Percentiles rank a stretch among this genome's conserved stretches.
These are phyloP conservation scores for Sergeia podlipaevii DNA, from an alignment of 208 protist genomes.

Conservation along the genomic window DNA sequence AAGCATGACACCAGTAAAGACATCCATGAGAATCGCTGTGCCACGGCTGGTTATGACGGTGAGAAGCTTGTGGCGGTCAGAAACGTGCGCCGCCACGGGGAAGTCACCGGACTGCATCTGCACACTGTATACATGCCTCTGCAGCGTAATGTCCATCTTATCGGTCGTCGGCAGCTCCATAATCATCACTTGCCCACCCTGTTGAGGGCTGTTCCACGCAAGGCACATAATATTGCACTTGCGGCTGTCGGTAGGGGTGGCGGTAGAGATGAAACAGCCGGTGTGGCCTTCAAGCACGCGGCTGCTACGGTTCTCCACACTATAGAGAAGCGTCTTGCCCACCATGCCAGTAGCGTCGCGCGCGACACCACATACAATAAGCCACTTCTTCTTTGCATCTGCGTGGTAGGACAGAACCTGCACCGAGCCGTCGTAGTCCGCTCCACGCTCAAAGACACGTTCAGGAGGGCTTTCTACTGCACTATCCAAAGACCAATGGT, in stretches of 20 bases:
- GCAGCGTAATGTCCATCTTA: slow-evolving; percentile 75
- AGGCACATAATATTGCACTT: slow-evolving; percentile 95
- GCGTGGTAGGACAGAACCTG: slow-evolving; percentile 98
- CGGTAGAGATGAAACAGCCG: slow-evolving; percentile 91
- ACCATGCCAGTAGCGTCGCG: slow-evolving; percentile 80
- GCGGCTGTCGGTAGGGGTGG: slow-evolving; percentile 56
- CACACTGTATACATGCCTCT: slow-evolving; percentile 48
- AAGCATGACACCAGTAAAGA: slow-evolving; percentile 94
- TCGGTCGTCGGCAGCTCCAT: slow-evolving; percentile 86
- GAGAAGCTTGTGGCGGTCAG: slow-evolving; percentile 95
- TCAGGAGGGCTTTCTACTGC: slow-evolving; percentile 83
- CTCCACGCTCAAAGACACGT: slow-evolving; percentile 96
- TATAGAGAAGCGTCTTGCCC: slow-evolving; percentile 97
- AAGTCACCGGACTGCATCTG: slow-evolving; percentile 94
- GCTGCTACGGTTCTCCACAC: slow-evolving; percentile 93
- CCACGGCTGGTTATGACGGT: slow-evolving; percentile 97
- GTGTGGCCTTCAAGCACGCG: slow-evolving; percentile 97
- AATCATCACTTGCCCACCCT: slow-evolving; percentile 84
- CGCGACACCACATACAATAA: slow-evolving; percentile 94
- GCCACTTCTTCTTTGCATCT: slow-evolving; percentile 94
- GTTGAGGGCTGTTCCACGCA: slow-evolving; percentile 84
- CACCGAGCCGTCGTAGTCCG: slow-evolving; percentile 77
- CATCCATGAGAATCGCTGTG: slow-evolving; percentile 94
- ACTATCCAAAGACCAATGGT: slow-evolving; percentile 97
- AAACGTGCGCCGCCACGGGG: slow-evolving; percentile 96